Evolutionary conservation across 1,284 basidiomycete genomes (phyloP), one percentile per base, ranked within the genome.

Genomic region (Puccinia novopanici): DNA sequence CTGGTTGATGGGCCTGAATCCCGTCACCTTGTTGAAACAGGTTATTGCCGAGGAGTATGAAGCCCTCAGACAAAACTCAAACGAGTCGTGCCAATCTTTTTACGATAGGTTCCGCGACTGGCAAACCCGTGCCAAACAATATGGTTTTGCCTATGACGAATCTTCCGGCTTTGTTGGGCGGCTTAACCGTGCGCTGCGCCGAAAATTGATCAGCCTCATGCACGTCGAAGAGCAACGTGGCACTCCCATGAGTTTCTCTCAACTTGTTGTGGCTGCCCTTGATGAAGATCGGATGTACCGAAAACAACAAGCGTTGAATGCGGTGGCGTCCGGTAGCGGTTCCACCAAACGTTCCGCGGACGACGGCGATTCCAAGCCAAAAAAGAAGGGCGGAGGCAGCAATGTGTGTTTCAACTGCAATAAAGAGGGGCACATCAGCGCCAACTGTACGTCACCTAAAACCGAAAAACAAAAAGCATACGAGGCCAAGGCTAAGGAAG

Each of bases 351-450:
- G n/a, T n/a, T n/a, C n/a, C n/a, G n/a, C n/a, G n/a, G n/a, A n/a
- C n/a, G 12, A 61, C 1, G 10, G 13, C n/a, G 24, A 48, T 12
- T n/a, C 34, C 17, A 30, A 22, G 52, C 10, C 52, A 12, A 73
- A 37, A 13, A 73, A 19, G n/a, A 24, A 73, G 13, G 27, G 50
- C 19, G 34, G 3, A 19, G 22, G 3, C 9, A 3, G 12, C 30
- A 27, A 19, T 17, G 12, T 3, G 5, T 73, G 71, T 42, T 73
- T 54, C 40, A 73, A 73, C 37, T 73, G 71, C 40, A 27, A 17
- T n/a, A 48, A 55, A 24, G 40, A 54, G 24, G 71, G 71, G 8
- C 71, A 73, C 34, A 30, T 37, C 1, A 37, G 19, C 6, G 8
- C 42, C n/a, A n/a, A n/a, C n/a, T n/a, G n/a, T n/a, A n/a, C n/a